A percentile compares a stretch with the other conserved stretches of the same genome.
phyloP scores from a whole-genome alignment of 257 asterid species.

The Solanum bukasovii region DNA sequence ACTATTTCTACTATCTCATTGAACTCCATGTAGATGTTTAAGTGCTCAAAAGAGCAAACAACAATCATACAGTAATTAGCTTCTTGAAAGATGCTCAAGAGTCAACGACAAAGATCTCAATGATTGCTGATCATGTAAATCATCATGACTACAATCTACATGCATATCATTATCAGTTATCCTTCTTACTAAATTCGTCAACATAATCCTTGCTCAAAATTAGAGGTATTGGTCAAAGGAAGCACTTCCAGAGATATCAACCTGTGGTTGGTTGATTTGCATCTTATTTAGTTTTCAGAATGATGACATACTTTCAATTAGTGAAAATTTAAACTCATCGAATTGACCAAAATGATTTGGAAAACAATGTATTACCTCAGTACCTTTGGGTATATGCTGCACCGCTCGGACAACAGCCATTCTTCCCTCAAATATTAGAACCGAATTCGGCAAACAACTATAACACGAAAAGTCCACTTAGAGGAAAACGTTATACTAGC shows the following conservation, averaged over 20 bases:
- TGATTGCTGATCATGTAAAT: neutral
- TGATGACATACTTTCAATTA: neutral
- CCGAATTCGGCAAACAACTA: slow-evolving; percentile 85
- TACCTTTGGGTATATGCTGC: slow-evolving; percentile 61
- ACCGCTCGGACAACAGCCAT: slow-evolving; percentile 71
- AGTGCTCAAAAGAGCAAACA: neutral
- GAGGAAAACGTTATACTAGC: slow-evolving; percentile 5
- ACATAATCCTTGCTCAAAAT: neutral
- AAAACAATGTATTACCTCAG: slow-evolving; percentile 58
- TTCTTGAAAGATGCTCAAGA: neutral
- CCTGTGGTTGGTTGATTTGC: neutral
- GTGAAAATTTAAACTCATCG: neutral
- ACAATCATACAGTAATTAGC: neutral
- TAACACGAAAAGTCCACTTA: slow-evolving; percentile 19
- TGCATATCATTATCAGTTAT: neutral
- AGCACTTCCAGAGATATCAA: neutral
- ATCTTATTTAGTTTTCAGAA: neutral
- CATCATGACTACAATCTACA: neutral
- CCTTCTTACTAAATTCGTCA: neutral
- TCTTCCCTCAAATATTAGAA: slow-evolving; percentile 75
- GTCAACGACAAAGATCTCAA: neutral
- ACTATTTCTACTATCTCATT: neutral
- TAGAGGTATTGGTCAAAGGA: neutral
- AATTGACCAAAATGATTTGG: neutral
- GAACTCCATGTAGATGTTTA: neutral